Conservation (phyloP, 192 early-diverging fungal species). For the Linnemannia exigua region DNA sequence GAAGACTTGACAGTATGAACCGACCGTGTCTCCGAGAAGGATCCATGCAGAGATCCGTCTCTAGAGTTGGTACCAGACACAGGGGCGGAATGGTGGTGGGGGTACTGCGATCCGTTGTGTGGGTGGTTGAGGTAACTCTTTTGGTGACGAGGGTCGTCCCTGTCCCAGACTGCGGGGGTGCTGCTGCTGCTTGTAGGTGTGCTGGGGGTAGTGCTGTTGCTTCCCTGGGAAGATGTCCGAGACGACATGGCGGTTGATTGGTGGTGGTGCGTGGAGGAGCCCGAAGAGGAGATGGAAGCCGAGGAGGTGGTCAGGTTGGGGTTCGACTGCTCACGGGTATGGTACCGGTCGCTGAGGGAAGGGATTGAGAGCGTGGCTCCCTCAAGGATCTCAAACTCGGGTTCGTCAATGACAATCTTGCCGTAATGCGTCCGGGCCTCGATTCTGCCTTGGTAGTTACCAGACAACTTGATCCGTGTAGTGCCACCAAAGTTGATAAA, state of each 20-base stretch:
- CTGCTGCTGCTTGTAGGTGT: not conserved
- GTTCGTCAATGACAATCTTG: slow-evolving; percentile 47
- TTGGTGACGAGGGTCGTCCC: slow-evolving; percentile 37
- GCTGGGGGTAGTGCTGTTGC: not conserved
- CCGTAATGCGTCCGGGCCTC: slow-evolving; percentile 51
- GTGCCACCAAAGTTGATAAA: slow-evolving; percentile 56
- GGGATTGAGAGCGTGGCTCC: slow-evolving; percentile 33
- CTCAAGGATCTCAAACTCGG: slow-evolving; percentile 49
- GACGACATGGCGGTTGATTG: slow-evolving; percentile 33
- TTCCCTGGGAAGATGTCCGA: slow-evolving; percentile 44
- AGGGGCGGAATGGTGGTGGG: slow-evolving; percentile 22
- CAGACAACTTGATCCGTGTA: slow-evolving; percentile 38
- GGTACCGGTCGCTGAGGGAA: slow-evolving; percentile 40
- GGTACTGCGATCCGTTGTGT: not conserved
- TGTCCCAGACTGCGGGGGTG: slow-evolving; percentile 11
- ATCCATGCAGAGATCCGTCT: slow-evolving; percentile 30
- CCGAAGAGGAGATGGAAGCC: slow-evolving; percentile 7
- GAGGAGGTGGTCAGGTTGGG: not conserved
- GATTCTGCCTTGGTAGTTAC: slow-evolving; percentile 53
- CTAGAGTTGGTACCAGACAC: slow-evolving; percentile 33
- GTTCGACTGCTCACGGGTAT: not conserved
- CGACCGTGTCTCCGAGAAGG: slow-evolving; percentile 31
- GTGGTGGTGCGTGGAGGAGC: slow-evolving; percentile 39
- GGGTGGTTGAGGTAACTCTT: slow-evolving; percentile 39
- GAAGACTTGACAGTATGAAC: slow-evolving; percentile 29